Base-by-base conservation (phyloP, 768 basidiomycete species). In the Naganishia randhawae region DNA sequence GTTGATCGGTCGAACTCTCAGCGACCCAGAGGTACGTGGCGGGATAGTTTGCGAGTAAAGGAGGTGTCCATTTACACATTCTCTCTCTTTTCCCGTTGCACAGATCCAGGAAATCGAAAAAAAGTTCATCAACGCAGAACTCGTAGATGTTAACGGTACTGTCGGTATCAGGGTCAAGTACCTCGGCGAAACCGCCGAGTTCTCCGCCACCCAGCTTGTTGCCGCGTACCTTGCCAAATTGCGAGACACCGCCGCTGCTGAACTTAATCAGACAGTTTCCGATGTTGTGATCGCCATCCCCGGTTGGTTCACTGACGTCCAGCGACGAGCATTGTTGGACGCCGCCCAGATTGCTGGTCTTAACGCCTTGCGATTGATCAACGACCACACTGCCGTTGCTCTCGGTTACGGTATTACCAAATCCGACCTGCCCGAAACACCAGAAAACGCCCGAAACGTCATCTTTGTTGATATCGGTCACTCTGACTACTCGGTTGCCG, bases 341-440 rank as follows among this genome's bases (percentile, higher is more conserved):
- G 92, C 96, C 33, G 92, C 92, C 50, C 76, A 86, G 68, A 91
- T 99, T 75, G 92, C 91, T 65, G 88, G 89, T 68, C 85, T 98
- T 70, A 96, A 92, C 81, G 82, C 86, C 71, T 90, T 98, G 69
- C 91, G 95, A 62, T 85, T 99, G 80, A 92, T 98, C 84, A 97
- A 97, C 83, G 96, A 98, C 80, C 88, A 89, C 66, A 98, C 95
- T 71, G 96, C 95, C 63, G 85, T 89, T 67, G 96, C 96, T 45
- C 89, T 99, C 79, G 92, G 91, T 63, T 99, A 95, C 82, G 96
- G 96, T 73, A 98, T 98, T 84, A 99, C 95, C 72, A 99, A 99
- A 82, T 87, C 89, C 31, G 96, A 99, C 80, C 87, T 99, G 50
- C 96, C 96, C 25, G 81, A 81, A 39, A 87, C 89, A 16, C 79